Base-by-base conservation (phyloP, 75 land plant genomes). In the Larix kaempferi region DNA sequence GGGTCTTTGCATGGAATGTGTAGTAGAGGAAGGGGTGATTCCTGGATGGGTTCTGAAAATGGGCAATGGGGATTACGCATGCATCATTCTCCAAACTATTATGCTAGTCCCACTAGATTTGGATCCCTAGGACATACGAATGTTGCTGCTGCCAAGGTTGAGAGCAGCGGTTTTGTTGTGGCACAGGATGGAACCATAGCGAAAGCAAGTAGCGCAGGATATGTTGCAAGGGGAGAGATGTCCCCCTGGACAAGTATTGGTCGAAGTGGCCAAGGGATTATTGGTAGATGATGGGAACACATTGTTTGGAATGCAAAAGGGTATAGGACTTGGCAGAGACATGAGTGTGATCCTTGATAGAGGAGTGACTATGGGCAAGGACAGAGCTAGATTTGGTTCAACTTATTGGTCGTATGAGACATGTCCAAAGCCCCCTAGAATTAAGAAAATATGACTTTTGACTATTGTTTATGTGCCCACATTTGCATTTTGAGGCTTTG, bases 121-220 rank as follows among this genome's bases (percentile, higher is more conserved):
- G 60, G 78, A 23, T 80, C 86, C 1, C 76, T 73, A 49, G 73
- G 87, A 49, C 83, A 80, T 75, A 78, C 75, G 41, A 84, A 89
- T 84, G 86, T 82, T 29, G 83, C 93, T 74, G 83, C 89, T 17
- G 92, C 93, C 59, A 89, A 90, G 66, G 85, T 84, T 41, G 91
- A 88, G 81, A 87, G 87, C 76, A 86, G 82, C 77, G 93, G 93
- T 14, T 87, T 86, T 86, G 84, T 86, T 67, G 89, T 89, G 65
- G 86, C 90, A n/a, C 82, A 85, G 35, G 95, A 90, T 83, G 86
- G 86, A 2, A 86, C 89, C 33, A 56, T 86, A 69, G 77, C 71
- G 10, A 88, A 89, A 59, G 76, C 87, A 35, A 72, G 78, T 37
- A 77, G 81, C 29, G 39, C 75, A 25, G 56, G 58, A 16, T 78